Evolutionary conservation across 2,329 filamentous ascomycete species (phyloP).

Genomic region (Fusarium penzigii): DNA sequence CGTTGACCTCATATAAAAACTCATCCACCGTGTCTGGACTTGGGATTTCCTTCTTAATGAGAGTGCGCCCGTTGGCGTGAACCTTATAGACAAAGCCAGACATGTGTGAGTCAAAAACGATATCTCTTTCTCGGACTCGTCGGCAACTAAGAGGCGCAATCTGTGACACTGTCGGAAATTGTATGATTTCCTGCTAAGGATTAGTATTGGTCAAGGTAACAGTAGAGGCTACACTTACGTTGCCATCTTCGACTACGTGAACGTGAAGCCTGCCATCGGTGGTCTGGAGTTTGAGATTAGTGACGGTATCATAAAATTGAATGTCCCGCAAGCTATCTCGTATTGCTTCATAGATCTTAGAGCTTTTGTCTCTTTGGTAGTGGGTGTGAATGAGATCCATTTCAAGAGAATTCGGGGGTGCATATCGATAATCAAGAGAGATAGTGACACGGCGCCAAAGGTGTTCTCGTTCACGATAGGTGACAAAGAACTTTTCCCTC

Average conservation of each 20-base stretch:
- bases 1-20: slow-evolving; percentile 96
- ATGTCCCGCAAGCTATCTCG: slow-evolving; percentile 91
- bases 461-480: slow-evolving; percentile 78
- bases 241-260: slow-evolving; percentile 95
- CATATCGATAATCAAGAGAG: slow-evolving; percentile 86
- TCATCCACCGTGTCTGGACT: slow-evolving; percentile 94
- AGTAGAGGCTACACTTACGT: slow-evolving; percentile 48
- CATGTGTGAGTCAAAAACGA: slow-evolving; percentile 87
- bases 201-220: slow-evolving; percentile 14
- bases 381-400: slow-evolving; percentile 74
- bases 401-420: slow-evolving; percentile 80
- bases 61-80: slow-evolving; percentile 62
- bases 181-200: slow-evolving; percentile 73
- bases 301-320: slow-evolving; percentile 93
- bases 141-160: slow-evolving; percentile 72
- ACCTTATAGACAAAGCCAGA: slow-evolving; percentile 99
- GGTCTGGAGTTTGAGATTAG: slow-evolving; percentile 92
- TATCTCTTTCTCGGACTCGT: slow-evolving; percentile 69
- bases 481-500: slow-evolving; percentile 97
- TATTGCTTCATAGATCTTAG: slow-evolving; percentile 91
- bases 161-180: slow-evolving; percentile 73
- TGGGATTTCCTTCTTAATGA: slow-evolving; percentile 98
- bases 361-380: slow-evolving; percentile 88
- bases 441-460: slow-evolving; percentile 88
- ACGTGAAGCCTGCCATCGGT: slow-evolving; percentile 86